These are phyloP conservation scores for Conticribra weissflogii DNA, from an alignment of 108 stramenopile species.

Conservation along the genomic window DNA sequence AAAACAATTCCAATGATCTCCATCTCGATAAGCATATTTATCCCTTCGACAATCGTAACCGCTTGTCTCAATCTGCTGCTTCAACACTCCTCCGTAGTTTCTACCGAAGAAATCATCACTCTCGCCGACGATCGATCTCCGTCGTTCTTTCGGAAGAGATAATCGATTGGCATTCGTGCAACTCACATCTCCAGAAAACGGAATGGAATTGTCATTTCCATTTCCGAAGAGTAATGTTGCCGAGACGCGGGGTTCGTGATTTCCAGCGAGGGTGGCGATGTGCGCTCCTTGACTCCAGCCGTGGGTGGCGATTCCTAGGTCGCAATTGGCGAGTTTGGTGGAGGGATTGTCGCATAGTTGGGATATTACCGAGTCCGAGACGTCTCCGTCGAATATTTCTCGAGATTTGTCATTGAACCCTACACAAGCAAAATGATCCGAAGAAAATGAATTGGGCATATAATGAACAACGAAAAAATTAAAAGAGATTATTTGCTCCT, in stretches of 20 bases:
- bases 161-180: background rate
- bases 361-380: background rate
- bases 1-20: background rate
- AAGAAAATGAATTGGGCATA: too few species aligned
- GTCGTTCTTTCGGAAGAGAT: background rate
- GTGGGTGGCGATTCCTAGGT: background rate
- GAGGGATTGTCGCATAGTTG: background rate
- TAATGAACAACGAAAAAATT: too few species aligned
- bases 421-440: too few species aligned
- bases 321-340: background rate
- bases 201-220: background rate
- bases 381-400: background rate
- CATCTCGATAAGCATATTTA: background rate
- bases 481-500: too few species aligned
- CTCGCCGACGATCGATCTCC: background rate
- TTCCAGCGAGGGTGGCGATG: background rate
- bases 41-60: background rate
- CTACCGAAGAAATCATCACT: background rate
- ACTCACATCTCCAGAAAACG: background rate
- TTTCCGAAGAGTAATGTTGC: conserved; percentile 1
- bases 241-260: background rate
- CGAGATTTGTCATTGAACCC: background rate
- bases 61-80: background rate
- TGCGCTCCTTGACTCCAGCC: conserved; percentile 5
- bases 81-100: background rate